These are phyloP conservation scores for Microsporum audouinii DNA, from an alignment of 2,329 filamentous ascomycete species.

Conservation along the genomic window DNA sequence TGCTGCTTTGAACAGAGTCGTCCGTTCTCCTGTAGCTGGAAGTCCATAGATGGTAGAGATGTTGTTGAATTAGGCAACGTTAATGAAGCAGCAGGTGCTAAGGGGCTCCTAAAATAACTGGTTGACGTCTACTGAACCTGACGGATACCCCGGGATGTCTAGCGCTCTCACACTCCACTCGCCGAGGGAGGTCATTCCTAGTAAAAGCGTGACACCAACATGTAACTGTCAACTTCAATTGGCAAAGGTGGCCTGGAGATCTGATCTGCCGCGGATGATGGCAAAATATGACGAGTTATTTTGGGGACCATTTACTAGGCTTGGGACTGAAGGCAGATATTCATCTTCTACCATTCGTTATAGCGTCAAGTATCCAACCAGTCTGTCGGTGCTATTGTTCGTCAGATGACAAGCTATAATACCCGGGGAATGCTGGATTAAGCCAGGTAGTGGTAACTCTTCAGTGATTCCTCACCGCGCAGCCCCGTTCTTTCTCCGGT, in stretches of 20 bases:
- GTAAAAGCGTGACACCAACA: not conserved
- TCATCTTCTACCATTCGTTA: not conserved
- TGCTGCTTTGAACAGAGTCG: not conserved
- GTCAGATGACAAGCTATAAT: conserved; percentile 1
- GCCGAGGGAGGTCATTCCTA: not conserved
- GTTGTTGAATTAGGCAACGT: too few relatives aligned
- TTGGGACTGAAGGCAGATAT: not conserved
- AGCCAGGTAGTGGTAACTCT: not conserved
- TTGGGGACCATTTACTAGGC: not conserved
- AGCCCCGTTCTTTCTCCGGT: not conserved
- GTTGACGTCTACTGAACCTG: not conserved
- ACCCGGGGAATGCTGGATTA: too few relatives aligned
- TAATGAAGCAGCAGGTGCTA: too few relatives aligned
- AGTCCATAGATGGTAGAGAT: too few relatives aligned
- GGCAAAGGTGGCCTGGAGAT: not conserved
- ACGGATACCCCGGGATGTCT: not conserved
- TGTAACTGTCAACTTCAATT: not conserved
- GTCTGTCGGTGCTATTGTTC: not conserved
- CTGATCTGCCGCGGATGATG: not conserved
- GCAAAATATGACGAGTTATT: conserved; percentile 2
- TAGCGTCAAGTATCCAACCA: not conserved
- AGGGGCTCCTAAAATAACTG: not conserved
- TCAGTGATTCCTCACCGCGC: not conserved
- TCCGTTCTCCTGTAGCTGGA: not conserved
- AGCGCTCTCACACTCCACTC: not conserved